Base-by-base conservation (phyloP, 306 rosid genomes). In the Echinosophora koreensis region DNA sequence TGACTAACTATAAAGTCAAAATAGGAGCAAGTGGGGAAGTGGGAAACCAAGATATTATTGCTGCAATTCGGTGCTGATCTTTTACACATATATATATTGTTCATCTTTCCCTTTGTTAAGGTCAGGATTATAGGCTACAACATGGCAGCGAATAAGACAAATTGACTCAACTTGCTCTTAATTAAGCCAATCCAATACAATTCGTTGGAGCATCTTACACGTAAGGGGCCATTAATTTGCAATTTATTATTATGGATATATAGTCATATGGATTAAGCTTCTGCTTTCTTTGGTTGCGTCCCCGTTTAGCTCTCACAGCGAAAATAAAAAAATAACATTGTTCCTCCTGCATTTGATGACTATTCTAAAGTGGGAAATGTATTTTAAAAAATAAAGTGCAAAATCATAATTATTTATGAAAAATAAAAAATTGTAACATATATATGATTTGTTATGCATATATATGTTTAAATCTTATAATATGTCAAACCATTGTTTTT, bases 1-100 rank as follows among this genome's bases (percentile, higher is more conserved):
- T 90, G 97, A 92, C 97, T 84, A 78, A 30, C 17, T 0, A 14
- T 0, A 73, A 77, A 82, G 94, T 92, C 97, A 84, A 80, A 70
- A 71, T 63, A 76, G 17, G 57, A 54, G 67, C 72, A 72, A 81
- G 66, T 51, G 46, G 83, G 5, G 50, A 44, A 15, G 58, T 79
- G 83, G 22, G 77, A 38, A 58, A 55, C 68, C 28, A 56, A 72
- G 47, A 22, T 22, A 28, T 56, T 72, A 73, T 41, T 80, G 12
- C 85, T 51, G 73, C 28, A 46, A 32, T 38, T 34, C 69, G 27
- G 41, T 55, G 84, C 81, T 74, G 80, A 73, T 22, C 38, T 32
- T 73, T 68, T 49, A 22, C 17, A 71, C 15, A 12, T 49, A 55
- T 47, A 71, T 28, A 12, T 49, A 55, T 47, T 66, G 44, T n/a